Evolutionary conservation across 1,284 basidiomycete genomes (phyloP).

Genomic region (Violaceomyces palustris): DNA sequence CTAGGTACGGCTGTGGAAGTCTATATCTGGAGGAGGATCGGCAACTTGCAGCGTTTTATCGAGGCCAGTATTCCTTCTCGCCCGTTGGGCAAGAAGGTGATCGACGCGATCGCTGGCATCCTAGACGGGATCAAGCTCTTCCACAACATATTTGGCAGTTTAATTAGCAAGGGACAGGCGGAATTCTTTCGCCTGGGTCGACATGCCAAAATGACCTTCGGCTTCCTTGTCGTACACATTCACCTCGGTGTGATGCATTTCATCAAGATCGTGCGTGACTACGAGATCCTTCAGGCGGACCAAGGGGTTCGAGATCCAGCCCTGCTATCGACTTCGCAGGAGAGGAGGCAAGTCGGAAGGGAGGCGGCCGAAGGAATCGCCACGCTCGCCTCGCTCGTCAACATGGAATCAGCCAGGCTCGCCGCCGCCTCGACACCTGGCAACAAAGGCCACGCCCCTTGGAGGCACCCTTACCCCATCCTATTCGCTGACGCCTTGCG

Average conservation of each 20-base stretch:
- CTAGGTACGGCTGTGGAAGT: constrained; percentile 33
- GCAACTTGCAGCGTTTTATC: constrained; percentile 12
- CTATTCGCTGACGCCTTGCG: constrained; percentile 23
- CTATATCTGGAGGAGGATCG: constrained; percentile 29
- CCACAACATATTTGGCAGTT: constrained; percentile 25
- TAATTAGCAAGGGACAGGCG: constrained; percentile 18
- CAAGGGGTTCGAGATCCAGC: too few species aligned
- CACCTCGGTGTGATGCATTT: constrained; percentile 27
- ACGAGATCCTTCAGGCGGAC: too few species aligned
- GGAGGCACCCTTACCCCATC: constrained; percentile 25
- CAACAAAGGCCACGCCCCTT: constrained; percentile 6
- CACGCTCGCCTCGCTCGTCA: constrained; percentile 13
- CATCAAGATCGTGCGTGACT: constrained; percentile 13
- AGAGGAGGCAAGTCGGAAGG: constrained; percentile 13
- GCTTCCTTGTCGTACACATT: constrained; percentile 28
- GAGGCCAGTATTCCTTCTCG: constrained; percentile 5
- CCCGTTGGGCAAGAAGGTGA: constrained; percentile 11
- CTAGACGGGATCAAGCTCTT: constrained; percentile 22
- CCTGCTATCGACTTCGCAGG: too few species aligned
- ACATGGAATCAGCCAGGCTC: constrained; percentile 13
- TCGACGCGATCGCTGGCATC: constrained; percentile 10
- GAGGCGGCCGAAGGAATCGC: constrained; percentile 20
- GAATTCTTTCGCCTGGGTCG: constrained; percentile 22
- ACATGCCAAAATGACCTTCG: constrained; percentile 21
- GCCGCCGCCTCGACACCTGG: too few species aligned